phyloP scores from a whole-genome alignment of 75 land plant species.

The Ceratopteris richardii region DNA sequence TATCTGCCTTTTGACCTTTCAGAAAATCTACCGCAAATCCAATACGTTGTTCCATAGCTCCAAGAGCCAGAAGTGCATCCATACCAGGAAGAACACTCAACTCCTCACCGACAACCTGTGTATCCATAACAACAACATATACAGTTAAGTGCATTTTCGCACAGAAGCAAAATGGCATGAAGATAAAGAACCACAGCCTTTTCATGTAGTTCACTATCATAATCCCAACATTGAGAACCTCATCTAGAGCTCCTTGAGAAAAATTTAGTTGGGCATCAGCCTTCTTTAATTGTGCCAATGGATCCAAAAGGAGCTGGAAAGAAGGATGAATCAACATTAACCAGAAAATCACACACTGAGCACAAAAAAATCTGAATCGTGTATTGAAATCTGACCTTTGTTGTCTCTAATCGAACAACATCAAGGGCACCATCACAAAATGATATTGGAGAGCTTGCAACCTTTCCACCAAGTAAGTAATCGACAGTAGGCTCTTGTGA shows the following conservation, averaged over 20 bases:
- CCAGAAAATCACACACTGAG: too few species aligned
- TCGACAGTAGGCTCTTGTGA: constrained; percentile 85
- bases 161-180: too few species aligned
- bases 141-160: neutral
- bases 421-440: constrained; percentile 44
- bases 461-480: constrained; percentile 53
- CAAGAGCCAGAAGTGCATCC: constrained; percentile 72
- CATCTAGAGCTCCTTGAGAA: constrained; percentile 90
- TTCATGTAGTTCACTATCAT: too few species aligned
- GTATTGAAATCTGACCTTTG: too few species aligned
- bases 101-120: constrained; percentile 83
- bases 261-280: constrained; percentile 77
- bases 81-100: constrained; percentile 91
- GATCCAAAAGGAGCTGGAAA: constrained; percentile 77
- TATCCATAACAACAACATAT: neutral
- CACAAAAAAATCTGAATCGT: too few species aligned
- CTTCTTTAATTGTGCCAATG: constrained; percentile 58
- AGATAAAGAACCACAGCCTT: too few species aligned
- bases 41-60: constrained; percentile 43
- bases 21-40: constrained; percentile 30
- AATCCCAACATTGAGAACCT: too few species aligned
- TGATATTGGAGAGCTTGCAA: constrained; percentile 38
- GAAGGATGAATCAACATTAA: neutral
- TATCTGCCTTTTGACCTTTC: constrained; percentile 6
- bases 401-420: constrained; percentile 71